Evolutionary conservation across 148 eudicot genomes (phyloP).

Genomic region (Rhododendron griersonianum): DNA sequence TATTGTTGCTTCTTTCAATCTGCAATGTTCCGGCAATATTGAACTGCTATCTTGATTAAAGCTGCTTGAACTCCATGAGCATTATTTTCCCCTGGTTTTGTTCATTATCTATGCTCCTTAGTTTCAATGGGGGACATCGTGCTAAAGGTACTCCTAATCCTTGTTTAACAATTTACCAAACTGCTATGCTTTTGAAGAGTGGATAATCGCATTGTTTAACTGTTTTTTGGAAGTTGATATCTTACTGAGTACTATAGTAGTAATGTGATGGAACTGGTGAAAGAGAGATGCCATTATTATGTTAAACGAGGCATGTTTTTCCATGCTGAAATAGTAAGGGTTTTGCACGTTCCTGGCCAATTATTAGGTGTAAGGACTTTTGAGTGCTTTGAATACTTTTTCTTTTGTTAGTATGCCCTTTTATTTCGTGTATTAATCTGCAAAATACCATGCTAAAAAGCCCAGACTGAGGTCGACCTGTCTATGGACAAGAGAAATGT

Average conservation of each 20-base stretch:
- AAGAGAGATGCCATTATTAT: neutral
- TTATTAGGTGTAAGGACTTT: neutral
- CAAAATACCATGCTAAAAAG: neutral
- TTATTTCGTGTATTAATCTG: neutral
- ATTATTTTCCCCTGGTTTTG: neutral
- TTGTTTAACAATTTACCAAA: neutral
- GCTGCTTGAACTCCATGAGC: neutral
- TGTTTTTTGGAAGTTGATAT: neutral
- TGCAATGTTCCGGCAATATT: neutral
- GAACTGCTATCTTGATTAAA: neutral
- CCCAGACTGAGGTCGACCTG: neutral
- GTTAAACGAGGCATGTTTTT: neutral
- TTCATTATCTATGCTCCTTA: neutral
- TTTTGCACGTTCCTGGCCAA: neutral
- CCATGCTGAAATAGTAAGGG: neutral
- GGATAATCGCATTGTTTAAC: neutral
- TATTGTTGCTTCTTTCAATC: neutral
- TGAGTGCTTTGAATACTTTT: neutral
- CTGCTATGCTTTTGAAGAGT: neutral
- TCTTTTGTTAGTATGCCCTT: neutral
- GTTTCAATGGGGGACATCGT: neutral
- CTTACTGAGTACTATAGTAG: neutral
- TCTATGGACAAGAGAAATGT: neutral
- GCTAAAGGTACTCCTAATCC: neutral
- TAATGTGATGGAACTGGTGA: neutral